phyloP scores from a whole-genome alignment of 2,329 filamentous ascomycete genomes.

The Verticillium klebahnii region DNA sequence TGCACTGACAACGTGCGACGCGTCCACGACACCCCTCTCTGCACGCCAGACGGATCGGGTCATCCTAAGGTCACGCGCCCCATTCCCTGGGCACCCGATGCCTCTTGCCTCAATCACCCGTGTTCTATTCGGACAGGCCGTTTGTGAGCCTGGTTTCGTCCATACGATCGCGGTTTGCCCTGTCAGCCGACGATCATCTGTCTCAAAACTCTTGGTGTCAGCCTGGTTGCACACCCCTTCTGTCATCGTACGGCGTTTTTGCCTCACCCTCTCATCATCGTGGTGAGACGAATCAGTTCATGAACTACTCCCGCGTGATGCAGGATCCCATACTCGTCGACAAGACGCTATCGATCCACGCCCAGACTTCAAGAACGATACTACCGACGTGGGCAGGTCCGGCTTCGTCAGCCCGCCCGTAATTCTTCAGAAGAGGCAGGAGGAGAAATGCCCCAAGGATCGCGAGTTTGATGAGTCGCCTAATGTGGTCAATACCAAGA shows the following conservation, averaged over 20 bases:
- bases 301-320: neutral
- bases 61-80: neutral
- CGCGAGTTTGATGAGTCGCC: neutral
- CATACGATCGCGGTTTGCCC: neutral
- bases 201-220: neutral
- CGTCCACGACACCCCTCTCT: neutral
- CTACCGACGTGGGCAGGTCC: neutral
- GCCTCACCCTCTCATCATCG: neutral
- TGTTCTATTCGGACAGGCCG: too few species aligned
- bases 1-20: neutral
- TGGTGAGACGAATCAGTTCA: neutral
- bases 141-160: too few species aligned
- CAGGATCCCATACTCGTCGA: neutral
- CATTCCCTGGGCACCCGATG: too few species aligned
- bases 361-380: neutral
- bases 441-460: neutral
- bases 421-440: neutral
- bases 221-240: neutral
- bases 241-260: too few species aligned
- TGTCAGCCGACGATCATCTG: neutral
- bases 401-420: neutral
- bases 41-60: neutral
- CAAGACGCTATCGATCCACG: neutral
- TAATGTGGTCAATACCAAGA: neutral
- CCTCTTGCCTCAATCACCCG: too few species aligned